Evolutionary conservation across 179 eudicot genomes (phyloP).

Genomic region (Corrigiola litoralis): DNA sequence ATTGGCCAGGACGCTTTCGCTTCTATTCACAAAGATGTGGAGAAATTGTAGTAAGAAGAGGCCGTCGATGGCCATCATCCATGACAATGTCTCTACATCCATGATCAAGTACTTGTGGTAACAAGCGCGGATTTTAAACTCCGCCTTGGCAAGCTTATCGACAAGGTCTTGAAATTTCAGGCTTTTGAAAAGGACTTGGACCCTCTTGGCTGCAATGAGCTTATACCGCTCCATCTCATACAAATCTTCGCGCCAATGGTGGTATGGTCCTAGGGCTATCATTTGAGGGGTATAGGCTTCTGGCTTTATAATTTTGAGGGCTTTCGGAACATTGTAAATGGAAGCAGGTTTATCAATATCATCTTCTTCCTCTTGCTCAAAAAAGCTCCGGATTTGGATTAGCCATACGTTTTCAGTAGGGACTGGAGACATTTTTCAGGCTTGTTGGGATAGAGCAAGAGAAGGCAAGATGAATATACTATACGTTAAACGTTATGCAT

Average conservation of each 20-base stretch:
- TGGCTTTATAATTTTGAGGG: conserved; percentile 23
- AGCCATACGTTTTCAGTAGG: no score
- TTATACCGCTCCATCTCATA: conserved; percentile 41
- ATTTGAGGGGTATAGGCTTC: conserved; percentile 40
- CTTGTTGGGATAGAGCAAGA: no score
- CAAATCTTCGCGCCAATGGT: conserved; percentile 31
- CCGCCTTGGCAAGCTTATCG: conserved; percentile 8
- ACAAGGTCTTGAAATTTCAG: conserved; percentile 12
- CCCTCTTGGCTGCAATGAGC: conserved; percentile 25
- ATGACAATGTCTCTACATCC: conserved; percentile 24
- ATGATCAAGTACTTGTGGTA: conserved; percentile 35
- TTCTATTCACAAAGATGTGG: conserved; percentile 4
- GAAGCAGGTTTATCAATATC: conserved; percentile 22
- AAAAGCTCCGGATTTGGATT: no score
- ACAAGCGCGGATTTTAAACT: conserved; percentile 28
- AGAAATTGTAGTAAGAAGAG: conserved; percentile 28
- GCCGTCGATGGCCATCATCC: conserved; percentile 43
- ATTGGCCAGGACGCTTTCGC: conserved; percentile 13
- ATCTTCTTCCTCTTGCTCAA: no score
- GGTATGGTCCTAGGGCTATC: conserved; percentile 44
- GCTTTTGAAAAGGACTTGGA: background rate
- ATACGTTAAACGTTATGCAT: no score
- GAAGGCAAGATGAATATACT: no score
- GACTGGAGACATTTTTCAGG: no score
- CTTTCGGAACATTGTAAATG: conserved; percentile 33